A percentile compares a stretch with the other conserved stretches of the same genome.
These are phyloP conservation scores for Candida ortonii DNA, from an alignment of 805 yeast species.

Conservation along the genomic window DNA sequence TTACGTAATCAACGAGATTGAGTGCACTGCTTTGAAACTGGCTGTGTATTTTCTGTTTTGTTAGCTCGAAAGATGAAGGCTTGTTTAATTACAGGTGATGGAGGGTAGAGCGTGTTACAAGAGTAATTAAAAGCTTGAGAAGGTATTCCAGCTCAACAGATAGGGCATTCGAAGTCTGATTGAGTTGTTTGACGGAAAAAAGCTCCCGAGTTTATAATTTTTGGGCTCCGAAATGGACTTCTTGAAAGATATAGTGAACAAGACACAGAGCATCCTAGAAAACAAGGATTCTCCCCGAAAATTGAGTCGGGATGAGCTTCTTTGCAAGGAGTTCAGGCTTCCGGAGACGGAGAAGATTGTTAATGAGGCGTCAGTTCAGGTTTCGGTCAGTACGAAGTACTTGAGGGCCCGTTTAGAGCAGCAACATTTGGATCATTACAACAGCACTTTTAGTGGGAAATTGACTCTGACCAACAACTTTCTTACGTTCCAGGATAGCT, in stretches of 20 bases:
- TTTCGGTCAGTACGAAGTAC: constrained; percentile 34
- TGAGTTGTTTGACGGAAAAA: no score
- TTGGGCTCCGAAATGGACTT: constrained; percentile 48
- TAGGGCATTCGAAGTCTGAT: no score
- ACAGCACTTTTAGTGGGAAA: constrained; percentile 42
- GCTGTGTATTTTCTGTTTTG: no score
- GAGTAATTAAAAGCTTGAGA: no score
- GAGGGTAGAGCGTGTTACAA: no score
- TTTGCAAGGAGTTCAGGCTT: constrained; percentile 63
- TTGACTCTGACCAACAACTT: constrained; percentile 74
- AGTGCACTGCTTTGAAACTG: no score
- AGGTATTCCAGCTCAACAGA: no score
- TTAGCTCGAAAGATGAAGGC: no score
- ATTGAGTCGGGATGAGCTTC: constrained; percentile 64
- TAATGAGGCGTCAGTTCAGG: constrained; percentile 67
- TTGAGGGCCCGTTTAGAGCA: constrained; percentile 16
- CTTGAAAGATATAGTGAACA: constrained; percentile 45
- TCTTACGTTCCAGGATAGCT: constrained; percentile 68
- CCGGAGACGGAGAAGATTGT: constrained; percentile 69
- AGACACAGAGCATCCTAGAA: constrained; percentile 47
- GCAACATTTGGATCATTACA: constrained; percentile 8
- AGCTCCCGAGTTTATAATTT: background rate
- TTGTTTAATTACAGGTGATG: no score
- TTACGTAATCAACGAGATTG: no score
- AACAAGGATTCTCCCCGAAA: constrained; percentile 37